Conservation (phyloP, 1,284 basidiomycete genomes). For the Cutaneotrichosporon mucoides region DNA sequence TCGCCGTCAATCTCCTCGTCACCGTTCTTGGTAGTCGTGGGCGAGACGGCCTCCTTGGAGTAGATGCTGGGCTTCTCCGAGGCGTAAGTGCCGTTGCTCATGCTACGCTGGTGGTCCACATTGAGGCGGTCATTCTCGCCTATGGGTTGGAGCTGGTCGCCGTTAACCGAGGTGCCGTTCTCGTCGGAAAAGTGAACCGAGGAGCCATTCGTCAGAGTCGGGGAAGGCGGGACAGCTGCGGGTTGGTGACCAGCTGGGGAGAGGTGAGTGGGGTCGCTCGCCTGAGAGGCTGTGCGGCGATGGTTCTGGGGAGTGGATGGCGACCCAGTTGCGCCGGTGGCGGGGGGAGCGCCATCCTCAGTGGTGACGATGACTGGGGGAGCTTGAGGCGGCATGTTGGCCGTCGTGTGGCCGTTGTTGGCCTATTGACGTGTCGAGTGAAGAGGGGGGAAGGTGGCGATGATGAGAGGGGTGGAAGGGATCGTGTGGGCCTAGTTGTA, state of each 20-base stretch:
- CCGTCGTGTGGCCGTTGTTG: not conserved
- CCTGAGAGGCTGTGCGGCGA: slow-evolving; percentile 14
- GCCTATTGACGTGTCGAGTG: no score
- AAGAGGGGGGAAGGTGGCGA: no score
- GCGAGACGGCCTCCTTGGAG: not conserved
- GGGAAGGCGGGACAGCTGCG: slow-evolving; percentile 29
- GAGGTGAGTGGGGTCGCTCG: slow-evolving; percentile 25
- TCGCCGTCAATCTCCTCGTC: slow-evolving; percentile 1
- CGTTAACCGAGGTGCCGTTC: slow-evolving; percentile 43
- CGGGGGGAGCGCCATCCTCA: slow-evolving; percentile 26
- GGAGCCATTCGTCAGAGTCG: slow-evolving; percentile 36
- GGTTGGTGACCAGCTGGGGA: slow-evolving; percentile 17
- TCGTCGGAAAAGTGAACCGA: slow-evolving; percentile 41
- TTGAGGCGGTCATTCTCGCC: slow-evolving; percentile 27
- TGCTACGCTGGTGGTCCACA: slow-evolving; percentile 25
- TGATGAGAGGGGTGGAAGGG: no score
- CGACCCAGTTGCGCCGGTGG: not conserved
- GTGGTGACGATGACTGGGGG: slow-evolving; percentile 41
- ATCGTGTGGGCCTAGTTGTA: no score
- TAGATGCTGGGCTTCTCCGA: slow-evolving; percentile 6
- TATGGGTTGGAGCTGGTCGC: slow-evolving; percentile 58
- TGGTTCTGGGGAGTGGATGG: slow-evolving; percentile 14
- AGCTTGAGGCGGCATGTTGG: slow-evolving; percentile 13
- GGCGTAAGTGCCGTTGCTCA: slow-evolving; percentile 31
- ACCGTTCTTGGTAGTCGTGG: not conserved